These are phyloP conservation scores for Suhomyces sp. DNA, from an alignment of 805 yeast genomes.

Conservation along the genomic window DNA sequence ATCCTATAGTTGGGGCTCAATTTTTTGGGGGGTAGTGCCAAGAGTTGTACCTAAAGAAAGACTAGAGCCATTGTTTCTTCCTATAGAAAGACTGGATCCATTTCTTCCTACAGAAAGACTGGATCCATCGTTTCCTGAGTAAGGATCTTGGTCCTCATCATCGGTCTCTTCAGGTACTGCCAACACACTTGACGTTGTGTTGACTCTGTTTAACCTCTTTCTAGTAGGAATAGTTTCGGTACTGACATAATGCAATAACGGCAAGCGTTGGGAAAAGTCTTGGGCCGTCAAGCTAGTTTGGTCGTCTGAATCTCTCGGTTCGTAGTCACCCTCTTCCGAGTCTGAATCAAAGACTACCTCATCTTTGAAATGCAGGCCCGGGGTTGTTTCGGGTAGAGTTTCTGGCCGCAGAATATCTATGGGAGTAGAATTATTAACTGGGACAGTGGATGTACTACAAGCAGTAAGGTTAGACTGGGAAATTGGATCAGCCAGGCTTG, in stretches of 20 bases:
- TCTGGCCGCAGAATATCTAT: background rate
- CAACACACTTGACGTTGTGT: background rate
- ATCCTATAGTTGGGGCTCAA: background rate
- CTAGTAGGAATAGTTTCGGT: conserved; percentile 9
- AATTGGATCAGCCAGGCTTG: no score
- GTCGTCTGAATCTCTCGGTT: conserved; percentile 6
- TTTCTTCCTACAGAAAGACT: background rate
- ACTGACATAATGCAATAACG: conserved; percentile 25
- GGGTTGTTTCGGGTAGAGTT: background rate
- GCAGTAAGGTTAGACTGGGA: background rate
- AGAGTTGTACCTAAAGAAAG: background rate
- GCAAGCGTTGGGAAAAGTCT: conserved; percentile 25
- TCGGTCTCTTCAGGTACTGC: background rate
- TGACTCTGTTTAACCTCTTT: background rate
- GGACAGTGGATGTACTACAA: background rate
- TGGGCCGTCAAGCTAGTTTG: conserved; percentile 13
- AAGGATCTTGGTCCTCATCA: background rate
- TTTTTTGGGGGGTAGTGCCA: background rate
- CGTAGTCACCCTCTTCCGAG: background rate
- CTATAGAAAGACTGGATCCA: background rate
- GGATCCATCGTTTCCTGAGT: background rate
- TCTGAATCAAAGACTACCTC: background rate
- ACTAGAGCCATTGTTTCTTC: background rate
- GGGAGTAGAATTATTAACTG: background rate
- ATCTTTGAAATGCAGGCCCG: background rate